These are phyloP conservation scores for Rhododendron griersonianum DNA, from an alignment of 148 eudicot species.

Conservation along the genomic window DNA sequence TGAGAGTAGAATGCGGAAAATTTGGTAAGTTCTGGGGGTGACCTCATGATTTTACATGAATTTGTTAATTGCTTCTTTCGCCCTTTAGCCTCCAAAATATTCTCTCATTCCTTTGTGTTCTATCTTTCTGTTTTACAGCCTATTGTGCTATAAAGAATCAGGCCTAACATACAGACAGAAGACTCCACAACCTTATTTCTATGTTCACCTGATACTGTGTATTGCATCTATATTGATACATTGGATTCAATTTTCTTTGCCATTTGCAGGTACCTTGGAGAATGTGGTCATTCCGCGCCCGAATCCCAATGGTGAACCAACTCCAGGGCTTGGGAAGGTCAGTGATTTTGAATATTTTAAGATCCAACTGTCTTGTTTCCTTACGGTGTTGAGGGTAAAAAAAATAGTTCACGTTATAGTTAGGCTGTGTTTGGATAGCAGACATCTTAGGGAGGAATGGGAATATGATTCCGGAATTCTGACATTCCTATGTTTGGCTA, in stretches of 20 bases:
- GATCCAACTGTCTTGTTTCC: neutral
- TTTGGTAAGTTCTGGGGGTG: slow-evolving; percentile 42
- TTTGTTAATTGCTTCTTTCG: neutral
- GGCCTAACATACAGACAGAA: slow-evolving; percentile 22
- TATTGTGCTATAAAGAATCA: slow-evolving; percentile 22
- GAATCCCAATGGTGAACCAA: slow-evolving; percentile 49
- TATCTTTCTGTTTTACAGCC: slow-evolving; percentile 31
- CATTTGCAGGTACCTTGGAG: slow-evolving; percentile 65
- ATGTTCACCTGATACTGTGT: slow-evolving; percentile 11
- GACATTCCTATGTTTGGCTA: too few relatives aligned
- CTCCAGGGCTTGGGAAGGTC: slow-evolving; percentile 95
- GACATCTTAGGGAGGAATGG: too few relatives aligned
- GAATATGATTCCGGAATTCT: too few relatives aligned
- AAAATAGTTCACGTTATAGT: neutral
- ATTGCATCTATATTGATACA: slow-evolving; percentile 2
- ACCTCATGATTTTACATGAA: neutral
- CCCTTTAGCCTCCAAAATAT: neutral
- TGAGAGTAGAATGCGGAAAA: slow-evolving; percentile 77
- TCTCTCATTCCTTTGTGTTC: neutral
- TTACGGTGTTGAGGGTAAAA: neutral
- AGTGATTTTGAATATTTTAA: slow-evolving; percentile 12
- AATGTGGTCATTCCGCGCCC: slow-evolving; percentile 84
- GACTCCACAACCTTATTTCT: slow-evolving; percentile 18
- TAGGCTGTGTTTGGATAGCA: too few relatives aligned
- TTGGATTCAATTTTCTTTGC: slow-evolving; percentile 6